Evolutionary conservation across 1,284 basidiomycete genomes (phyloP), one percentile per base, ranked within the genome.

Genomic region (Earliella scabrosa): DNA sequence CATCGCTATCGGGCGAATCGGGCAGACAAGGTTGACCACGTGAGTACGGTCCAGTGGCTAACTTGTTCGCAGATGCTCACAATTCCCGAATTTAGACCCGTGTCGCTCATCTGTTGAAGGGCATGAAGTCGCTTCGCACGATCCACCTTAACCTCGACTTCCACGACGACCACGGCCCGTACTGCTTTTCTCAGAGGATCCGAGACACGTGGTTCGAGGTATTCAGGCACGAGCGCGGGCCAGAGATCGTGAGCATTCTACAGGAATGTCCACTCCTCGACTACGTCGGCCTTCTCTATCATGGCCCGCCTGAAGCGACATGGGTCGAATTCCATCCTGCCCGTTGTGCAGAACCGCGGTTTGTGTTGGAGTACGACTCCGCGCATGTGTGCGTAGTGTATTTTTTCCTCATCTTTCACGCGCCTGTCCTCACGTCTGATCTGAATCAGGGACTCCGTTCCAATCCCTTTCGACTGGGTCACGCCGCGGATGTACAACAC

Each of bases 101-200:
- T n/a, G 35, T 46, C 11, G 45, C 45, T 5, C 14, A 16, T 8
- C 18, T 34, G 6, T 20, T 46, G 4, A 6, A 18, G 16, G 24
- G 11, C 7, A 6, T 32, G 9, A 27, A 29, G 16, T 35, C 45
- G 11, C 44, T 55, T 41, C 21, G 48, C 34, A 18, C 43, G 27
- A 29, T 55, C 36, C 21, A 50, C 40, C 48, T 55, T 35, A 35
- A 45, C 34, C 43, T 52, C 27, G 35, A 52, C 26, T 45, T 39
- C 20, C 35, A 16, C 18, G 35, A 45, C 43, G 50, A 45, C n/a
- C 50, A 44, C 29, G 32, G 34, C 16, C 16, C 41, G 13, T 52
- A 45, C 34, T 52, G 50, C 20, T n/a, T n/a, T n/a, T n/a, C n/a
- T n/a, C n/a, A n/a, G n/a, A n/a, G n/a, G n/a, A n/a, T n/a, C n/a